These are phyloP conservation scores for Nicotiana obtusifolia DNA, from an alignment of 257 asterid genomes.

Conservation along the genomic window DNA sequence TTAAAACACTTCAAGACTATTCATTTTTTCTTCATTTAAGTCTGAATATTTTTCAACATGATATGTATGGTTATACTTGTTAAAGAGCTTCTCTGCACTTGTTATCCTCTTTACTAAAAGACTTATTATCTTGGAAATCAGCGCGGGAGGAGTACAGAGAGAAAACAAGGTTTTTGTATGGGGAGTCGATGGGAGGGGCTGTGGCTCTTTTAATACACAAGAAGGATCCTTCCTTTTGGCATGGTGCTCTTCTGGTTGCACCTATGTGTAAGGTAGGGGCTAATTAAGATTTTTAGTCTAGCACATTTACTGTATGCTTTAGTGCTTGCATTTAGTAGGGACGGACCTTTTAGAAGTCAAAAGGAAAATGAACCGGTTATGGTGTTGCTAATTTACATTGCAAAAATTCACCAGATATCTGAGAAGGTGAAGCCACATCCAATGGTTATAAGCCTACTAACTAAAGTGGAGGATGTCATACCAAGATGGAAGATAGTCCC, in stretches of 20 bases:
- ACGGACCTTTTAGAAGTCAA: not conserved
- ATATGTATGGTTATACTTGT: not conserved
- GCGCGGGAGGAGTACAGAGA: slow-evolving; percentile 57
- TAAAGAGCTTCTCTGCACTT: not conserved
- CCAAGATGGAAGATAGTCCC: slow-evolving; percentile 98
- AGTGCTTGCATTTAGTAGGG: not conserved
- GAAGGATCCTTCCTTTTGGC: slow-evolving; percentile 73
- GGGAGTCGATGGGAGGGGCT: slow-evolving; percentile 99
- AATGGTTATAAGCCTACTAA: slow-evolving; percentile 55
- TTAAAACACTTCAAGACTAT: not conserved
- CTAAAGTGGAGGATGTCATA: slow-evolving; percentile 66
- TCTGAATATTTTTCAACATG: not conserved
- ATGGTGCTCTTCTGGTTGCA: slow-evolving; percentile 87
- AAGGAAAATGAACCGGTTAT: not conserved
- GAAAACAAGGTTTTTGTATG: slow-evolving; percentile 66
- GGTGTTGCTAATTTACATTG: not conserved
- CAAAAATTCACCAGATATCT: slow-evolving; percentile 42
- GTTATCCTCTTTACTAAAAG: not conserved
- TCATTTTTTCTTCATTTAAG: not conserved
- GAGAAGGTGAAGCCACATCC: slow-evolving; percentile 95
- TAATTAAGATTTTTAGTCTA: not conserved
- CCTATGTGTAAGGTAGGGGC: slow-evolving; percentile 88
- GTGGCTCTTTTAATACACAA: slow-evolving; percentile 73
- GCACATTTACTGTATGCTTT: not conserved
- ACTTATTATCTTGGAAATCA: slow-evolving; percentile 28